A percentile compares a stretch with the other conserved stretches of the same genome.
Evolutionary conservation across 2,329 filamentous ascomycete genomes (phyloP).

Genomic region (Reticulascus tulasneorum): DNA sequence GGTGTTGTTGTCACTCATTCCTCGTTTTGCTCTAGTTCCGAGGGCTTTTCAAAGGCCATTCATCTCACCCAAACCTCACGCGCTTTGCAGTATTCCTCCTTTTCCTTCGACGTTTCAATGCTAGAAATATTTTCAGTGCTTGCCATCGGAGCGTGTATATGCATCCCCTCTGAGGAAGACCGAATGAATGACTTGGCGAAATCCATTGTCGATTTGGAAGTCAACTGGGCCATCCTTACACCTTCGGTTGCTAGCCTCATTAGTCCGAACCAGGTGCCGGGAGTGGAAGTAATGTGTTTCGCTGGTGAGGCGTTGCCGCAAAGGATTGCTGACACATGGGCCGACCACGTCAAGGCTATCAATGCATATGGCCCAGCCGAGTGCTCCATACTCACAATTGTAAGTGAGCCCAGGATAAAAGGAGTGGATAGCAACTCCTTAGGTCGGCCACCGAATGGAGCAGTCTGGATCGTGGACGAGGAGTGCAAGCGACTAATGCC

Average conservation of each 20-base stretch:
- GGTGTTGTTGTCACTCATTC: constrained; percentile 7
- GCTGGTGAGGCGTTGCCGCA: constrained; percentile 11
- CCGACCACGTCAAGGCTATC: constrained; percentile 1
- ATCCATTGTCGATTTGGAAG: constrained; percentile 1
- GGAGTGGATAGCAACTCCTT: constrained; percentile 5
- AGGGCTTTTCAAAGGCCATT: constrained; percentile 3
- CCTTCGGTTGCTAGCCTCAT: constrained; percentile 10
- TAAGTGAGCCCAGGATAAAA: constrained; percentile 1
- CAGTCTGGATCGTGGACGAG: constrained; percentile 20
- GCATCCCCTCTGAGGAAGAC: constrained; percentile 31
- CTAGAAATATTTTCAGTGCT: constrained; percentile 31
- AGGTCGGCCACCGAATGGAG: constrained; percentile 2
- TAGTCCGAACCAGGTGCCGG: constrained; percentile 4
- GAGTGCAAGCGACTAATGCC: constrained; percentile 17
- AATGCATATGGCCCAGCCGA: constrained; percentile 17
- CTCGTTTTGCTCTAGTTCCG: constrained; percentile 2
- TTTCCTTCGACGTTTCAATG: constrained; percentile 38
- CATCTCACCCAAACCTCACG: background rate
- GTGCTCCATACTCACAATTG: constrained; percentile 13
- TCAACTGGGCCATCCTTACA: constrained; percentile 12
- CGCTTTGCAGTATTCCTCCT: constrained; percentile 34
- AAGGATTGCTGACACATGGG: constrained; percentile 15
- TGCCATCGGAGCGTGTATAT: constrained; percentile 30
- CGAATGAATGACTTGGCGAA: constrained; percentile 24
- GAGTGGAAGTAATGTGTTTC: constrained; percentile 5